Base-by-base conservation (phyloP, 139 green algal species). In the Diplosphaera chodatii region DNA sequence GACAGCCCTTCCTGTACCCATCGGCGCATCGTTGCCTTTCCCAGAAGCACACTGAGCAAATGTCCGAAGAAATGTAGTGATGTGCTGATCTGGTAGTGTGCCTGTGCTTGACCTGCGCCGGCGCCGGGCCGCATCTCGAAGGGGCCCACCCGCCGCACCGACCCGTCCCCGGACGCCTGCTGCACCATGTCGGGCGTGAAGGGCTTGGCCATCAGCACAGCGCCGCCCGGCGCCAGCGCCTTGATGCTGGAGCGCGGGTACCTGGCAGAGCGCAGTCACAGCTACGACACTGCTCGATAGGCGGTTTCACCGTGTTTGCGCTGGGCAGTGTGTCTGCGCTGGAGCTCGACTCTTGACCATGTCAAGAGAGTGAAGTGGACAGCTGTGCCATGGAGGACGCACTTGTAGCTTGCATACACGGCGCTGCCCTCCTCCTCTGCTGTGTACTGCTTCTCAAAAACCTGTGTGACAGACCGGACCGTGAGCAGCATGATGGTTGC, bases 401-500 rank as follows among this genome's bases (percentile, higher is more conserved):
- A 59, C 67, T 72, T 72, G 67, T 72, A 65, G n/a, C 25, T 40
- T 13, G 67, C 67, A 41, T 72, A 72, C 13, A 72, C 41, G 27
- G 63, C 40, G n/a, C 21, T 48, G 59, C 59, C 59, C 59, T 65
- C 59, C 25, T 31, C 28, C 10, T 65, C 59, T 31, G 59, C 48
- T 59, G 48, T 59, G 48, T n/a, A 25, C 48, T 59, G 48, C 18
- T 25, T 23, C 48, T 59, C 48, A 25, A 59, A 59, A 25, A 59
- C 16, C 48, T 59, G 18, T 18, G 16, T 10, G 48, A 27, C 37
- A 48, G 8, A 48, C 6, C 6, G 37, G 8, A 48, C 8, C 10
- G 37, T 48, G 37, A 20, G n/a, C n/a, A n/a, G n/a, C n/a, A n/a
- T n/a, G n/a, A n/a, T n/a, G n/a, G n/a, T n/a, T n/a, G n/a, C n/a